Conservation (phyloP, 2,329 filamentous ascomycete species). For the Fusarium pseudograminearum region DNA sequence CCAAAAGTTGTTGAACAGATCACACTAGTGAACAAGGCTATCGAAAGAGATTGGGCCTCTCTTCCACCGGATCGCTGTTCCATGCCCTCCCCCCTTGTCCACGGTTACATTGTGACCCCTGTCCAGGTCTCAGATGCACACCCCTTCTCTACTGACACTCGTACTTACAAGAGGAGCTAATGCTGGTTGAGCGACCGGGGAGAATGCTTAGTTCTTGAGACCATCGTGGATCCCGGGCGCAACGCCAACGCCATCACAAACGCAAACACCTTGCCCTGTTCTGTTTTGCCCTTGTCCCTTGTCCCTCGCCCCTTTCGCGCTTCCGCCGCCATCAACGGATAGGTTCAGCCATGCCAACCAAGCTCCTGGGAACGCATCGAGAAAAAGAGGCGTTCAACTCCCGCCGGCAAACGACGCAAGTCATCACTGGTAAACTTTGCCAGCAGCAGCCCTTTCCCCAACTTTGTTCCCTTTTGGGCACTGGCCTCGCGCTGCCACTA, state of each 20-base stretch:
- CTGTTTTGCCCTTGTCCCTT: slow-evolving; percentile 6
- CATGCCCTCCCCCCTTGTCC: slow-evolving; percentile 5
- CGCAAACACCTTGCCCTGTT: not conserved
- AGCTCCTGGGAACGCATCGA: slow-evolving; percentile 48
- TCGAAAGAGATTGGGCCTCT: slow-evolving; percentile 19
- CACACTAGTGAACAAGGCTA: slow-evolving; percentile 10
- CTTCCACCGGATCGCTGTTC: slow-evolving; percentile 29
- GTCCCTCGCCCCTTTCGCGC: slow-evolving; percentile 37
- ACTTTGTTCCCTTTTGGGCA: slow-evolving; percentile 24
- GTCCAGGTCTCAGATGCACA: slow-evolving; percentile 28
- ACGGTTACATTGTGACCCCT: slow-evolving; percentile 1
- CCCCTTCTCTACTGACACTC: slow-evolving; percentile 28
- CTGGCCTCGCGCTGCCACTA: slow-evolving; percentile 16
- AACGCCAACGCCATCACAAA: not conserved
- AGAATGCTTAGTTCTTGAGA: slow-evolving; percentile 33
- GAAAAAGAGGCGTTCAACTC: slow-evolving; percentile 47
- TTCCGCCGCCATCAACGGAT: slow-evolving; percentile 52
- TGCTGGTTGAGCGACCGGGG: slow-evolving; percentile 23
- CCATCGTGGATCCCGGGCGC: slow-evolving; percentile 40
- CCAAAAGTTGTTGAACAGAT: not conserved
- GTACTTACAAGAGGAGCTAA: slow-evolving; percentile 8
- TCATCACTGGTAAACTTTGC: slow-evolving; percentile 33
- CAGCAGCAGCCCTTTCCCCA: slow-evolving; percentile 35
- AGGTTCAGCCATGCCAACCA: slow-evolving; percentile 53
- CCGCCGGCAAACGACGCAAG: slow-evolving; percentile 41